A percentile compares a stretch with the other conserved stretches of the same genome.
Evolutionary conservation across 1,284 basidiomycete species (phyloP).

Genomic region (Sporisorium graminicola): DNA sequence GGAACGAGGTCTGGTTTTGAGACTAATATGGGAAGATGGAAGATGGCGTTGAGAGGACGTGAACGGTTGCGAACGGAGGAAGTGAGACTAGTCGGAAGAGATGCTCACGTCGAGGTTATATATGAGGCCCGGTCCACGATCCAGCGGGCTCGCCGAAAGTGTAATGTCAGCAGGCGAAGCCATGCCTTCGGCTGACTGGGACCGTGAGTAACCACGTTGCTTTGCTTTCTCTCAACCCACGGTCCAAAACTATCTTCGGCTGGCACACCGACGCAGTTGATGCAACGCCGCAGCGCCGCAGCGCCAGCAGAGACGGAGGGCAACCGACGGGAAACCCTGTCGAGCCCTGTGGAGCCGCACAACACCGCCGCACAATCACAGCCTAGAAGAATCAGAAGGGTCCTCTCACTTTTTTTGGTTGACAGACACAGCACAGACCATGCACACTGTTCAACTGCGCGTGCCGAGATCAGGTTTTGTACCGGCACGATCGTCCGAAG

Average conservation of each 20-base stretch:
- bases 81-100: no score
- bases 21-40: background rate
- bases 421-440: slow-evolving; percentile 1
- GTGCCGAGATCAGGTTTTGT: background rate
- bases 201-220: slow-evolving; percentile 2
- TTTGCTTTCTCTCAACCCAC: background rate
- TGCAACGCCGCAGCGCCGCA: no score
- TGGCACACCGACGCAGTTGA: no score
- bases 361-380: background rate
- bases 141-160: background rate
- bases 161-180: background rate
- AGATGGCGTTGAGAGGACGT: no score
- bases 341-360: background rate
- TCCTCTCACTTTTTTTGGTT: background rate
- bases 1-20: background rate
- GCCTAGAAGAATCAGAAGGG: background rate
- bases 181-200: background rate
- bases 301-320: no score
- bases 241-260: no score
- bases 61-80: no score
- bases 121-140: background rate
- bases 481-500: background rate
- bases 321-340: background rate
- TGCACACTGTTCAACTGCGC: slow-evolving; percentile 9
- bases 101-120: background rate